Conservation (phyloP, 345 rosid species). For the Gynandropsis gynandra region DNA sequence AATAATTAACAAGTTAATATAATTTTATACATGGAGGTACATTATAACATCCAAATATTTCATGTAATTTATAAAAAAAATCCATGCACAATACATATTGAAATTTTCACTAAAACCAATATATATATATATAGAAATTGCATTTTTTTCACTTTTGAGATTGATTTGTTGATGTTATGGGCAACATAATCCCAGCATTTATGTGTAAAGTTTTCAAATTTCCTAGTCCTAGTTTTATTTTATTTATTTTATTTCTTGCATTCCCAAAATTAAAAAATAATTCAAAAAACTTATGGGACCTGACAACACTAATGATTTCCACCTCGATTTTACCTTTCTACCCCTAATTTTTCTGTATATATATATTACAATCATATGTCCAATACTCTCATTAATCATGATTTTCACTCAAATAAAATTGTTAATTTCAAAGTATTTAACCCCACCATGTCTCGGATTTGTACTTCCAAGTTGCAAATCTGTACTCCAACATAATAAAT, state of each 20-base stretch:
- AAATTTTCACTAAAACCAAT: too few species aligned
- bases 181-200: conserved; percentile 21
- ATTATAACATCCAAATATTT: too few species aligned
- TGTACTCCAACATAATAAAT: not conserved
- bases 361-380: conserved; percentile 7
- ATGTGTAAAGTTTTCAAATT: conserved; percentile 2
- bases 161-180: conserved; percentile 13
- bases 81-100: too few species aligned
- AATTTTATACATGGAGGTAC: too few species aligned
- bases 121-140: not conserved
- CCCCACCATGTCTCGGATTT: conserved; percentile 15
- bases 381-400: conserved; percentile 21
- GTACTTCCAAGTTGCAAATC: conserved; percentile 2
- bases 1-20: too few species aligned
- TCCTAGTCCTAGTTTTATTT: conserved; percentile 15
- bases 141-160: conserved; percentile 10
- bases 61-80: too few species aligned
- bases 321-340: conserved; percentile 18
- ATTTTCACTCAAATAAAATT: conserved; percentile 15
- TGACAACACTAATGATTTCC: conserved; percentile 22
- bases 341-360: conserved; percentile 19
- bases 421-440: too few species aligned
- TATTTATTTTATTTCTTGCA: conserved; percentile 14
- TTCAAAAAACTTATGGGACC: conserved; percentile 28
- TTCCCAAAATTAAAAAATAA: conserved; percentile 20